Percentiles rank a stretch among this genome's conserved stretches.
Conservation (phyloP, 2,329 filamentous ascomycete species). For the Aureobasidium sp. region DNA sequence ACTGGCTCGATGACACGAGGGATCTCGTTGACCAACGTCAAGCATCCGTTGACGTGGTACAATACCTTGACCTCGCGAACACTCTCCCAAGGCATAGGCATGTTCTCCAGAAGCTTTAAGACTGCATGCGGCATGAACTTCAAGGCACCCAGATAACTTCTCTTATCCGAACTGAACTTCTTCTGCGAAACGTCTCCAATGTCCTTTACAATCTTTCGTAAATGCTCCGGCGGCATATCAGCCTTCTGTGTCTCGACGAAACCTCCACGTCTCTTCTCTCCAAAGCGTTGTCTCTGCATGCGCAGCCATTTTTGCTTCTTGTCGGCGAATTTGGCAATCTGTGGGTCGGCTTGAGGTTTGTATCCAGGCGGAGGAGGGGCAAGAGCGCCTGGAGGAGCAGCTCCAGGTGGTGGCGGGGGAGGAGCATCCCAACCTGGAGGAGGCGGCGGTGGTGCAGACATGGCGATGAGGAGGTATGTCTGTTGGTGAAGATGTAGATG, state of each 20-base stretch:
- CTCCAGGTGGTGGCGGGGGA: conserved; percentile 36
- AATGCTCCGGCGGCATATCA: conserved; percentile 95
- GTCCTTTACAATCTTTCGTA: conserved; percentile 96
- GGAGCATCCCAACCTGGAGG: conserved; percentile 56
- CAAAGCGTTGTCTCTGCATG: conserved; percentile 82
- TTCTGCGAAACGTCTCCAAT: conserved; percentile 99
- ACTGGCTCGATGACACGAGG: conserved; percentile 96
- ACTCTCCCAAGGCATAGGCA: conserved; percentile 99
- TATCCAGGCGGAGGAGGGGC: conserved; percentile 80
- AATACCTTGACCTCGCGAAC: conserved; percentile 93
- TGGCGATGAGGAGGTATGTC: conserved; percentile 23
- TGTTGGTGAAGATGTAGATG: neutral
- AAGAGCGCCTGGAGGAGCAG: conserved; percentile 42
- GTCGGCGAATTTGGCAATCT: conserved; percentile 88
- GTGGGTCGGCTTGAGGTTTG: conserved; percentile 70
- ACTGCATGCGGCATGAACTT: conserved; percentile 99
- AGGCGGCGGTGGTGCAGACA: conserved; percentile 52
- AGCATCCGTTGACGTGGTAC: conserved; percentile 95
- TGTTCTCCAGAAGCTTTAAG: conserved; percentile 93
- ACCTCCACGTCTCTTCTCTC: conserved; percentile 92
- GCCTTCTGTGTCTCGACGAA: conserved; percentile 98
- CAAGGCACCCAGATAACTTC: conserved; percentile 90
- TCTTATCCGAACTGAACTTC: conserved; percentile 97
- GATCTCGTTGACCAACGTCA: conserved; percentile 94
- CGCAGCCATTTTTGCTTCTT: conserved; percentile 99